Conservation (phyloP, 352 stramenopile genomes). For the Globisporangium nunn region DNA sequence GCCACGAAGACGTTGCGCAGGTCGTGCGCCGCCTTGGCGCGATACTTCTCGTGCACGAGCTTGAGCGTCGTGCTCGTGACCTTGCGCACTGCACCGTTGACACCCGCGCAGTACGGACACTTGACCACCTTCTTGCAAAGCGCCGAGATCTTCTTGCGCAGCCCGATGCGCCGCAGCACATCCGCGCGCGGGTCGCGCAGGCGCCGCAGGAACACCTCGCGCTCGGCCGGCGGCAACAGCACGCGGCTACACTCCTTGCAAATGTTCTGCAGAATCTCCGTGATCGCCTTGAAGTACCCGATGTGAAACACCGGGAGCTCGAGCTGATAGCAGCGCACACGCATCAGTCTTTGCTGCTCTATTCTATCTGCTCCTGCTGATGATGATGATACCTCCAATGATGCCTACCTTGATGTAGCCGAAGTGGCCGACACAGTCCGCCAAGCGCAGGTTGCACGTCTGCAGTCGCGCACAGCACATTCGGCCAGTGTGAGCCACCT, state of each 20-base stretch:
- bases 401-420: conserved; percentile 91
- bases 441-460: conserved; percentile 87
- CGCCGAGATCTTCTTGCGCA: conserved; percentile 94
- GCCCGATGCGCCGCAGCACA: conserved; percentile 61
- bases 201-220: conserved; percentile 76
- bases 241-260: conserved; percentile 95
- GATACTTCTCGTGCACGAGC: conserved; percentile 97
- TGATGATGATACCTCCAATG: not conserved
- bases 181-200: conserved; percentile 86
- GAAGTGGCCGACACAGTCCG: conserved; percentile 98
- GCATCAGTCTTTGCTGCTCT: not conserved
- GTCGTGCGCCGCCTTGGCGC: conserved; percentile 80
- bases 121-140: conserved; percentile 95
- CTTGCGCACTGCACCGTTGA: conserved; percentile 98
- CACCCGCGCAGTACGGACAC: conserved; percentile 93
- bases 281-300: conserved; percentile 98
- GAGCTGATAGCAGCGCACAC: conserved; percentile 21
- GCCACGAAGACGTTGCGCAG: conserved; percentile 81
- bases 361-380: not conserved
- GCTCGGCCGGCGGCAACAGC: conserved; percentile 89
- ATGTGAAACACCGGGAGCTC: conserved; percentile 99
- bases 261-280: conserved; percentile 97
- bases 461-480: not conserved
- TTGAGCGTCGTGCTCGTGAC: conserved; percentile 96
- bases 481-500: not conserved